Evolutionary conservation across 495 filamentous ascomycete genomes (phyloP).

Genomic region (Pseudotulostoma volvatum): DNA sequence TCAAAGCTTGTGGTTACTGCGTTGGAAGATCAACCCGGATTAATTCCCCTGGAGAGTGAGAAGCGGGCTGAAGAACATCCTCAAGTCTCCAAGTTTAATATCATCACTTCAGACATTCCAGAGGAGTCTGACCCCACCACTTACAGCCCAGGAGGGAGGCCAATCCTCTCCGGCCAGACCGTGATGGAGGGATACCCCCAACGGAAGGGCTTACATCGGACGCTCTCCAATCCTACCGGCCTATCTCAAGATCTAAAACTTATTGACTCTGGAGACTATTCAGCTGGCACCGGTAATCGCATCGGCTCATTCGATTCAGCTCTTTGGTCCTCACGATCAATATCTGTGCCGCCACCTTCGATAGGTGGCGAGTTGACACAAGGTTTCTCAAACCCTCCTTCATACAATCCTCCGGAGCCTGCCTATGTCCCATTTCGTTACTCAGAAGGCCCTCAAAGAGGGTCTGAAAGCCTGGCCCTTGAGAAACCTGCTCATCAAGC

Average conservation of each 20-base stretch:
- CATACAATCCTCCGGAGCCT: conserved; percentile 26
- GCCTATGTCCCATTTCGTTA: conserved; percentile 33
- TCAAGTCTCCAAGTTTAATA: background rate
- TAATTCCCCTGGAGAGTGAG: conserved; percentile 3
- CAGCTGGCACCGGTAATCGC: conserved; percentile 6
- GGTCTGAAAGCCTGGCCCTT: conserved; percentile 24
- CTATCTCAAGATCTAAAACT: conserved; percentile 2
- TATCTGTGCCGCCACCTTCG: conserved; percentile 15
- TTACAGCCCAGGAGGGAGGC: conserved; percentile 36
- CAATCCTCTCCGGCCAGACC: conserved; percentile 13
- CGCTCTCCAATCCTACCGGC: conserved; percentile 10
- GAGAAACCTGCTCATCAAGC: conserved; percentile 29
- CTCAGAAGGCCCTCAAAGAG: conserved; percentile 30
- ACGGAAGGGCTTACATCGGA: conserved; percentile 6
- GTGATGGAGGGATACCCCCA: background rate
- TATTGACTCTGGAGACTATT: conserved; percentile 4
- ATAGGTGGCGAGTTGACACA: conserved; percentile 16
- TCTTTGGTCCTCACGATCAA: conserved; percentile 7
- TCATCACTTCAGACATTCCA: conserved; percentile 3
- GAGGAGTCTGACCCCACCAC: conserved; percentile 17
- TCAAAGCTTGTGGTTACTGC: too few species aligned
- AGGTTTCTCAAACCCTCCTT: conserved; percentile 3
- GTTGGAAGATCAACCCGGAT: too few species aligned
- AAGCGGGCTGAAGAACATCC: background rate
- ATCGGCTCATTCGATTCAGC: conserved; percentile 3